Base-by-base conservation (phyloP, 2,329 filamentous ascomycete species). In the Aureobasidium sp. region DNA sequence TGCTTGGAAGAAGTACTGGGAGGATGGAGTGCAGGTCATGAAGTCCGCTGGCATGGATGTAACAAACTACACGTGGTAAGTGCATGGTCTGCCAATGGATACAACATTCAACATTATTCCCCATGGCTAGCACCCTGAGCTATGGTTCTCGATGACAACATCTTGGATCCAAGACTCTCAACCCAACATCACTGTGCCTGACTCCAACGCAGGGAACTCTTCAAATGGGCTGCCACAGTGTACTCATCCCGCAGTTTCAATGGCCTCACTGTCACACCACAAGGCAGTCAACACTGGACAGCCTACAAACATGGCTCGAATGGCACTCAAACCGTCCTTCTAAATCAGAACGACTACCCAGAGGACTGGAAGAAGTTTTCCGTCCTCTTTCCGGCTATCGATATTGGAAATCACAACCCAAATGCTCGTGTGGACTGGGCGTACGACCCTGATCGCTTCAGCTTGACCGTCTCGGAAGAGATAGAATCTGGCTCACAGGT, bases 191-290 rank as follows among this genome's bases (percentile, higher is more conserved):
- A 43, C 37, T 5, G n/a, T 55, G 6, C 51, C 51, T 55, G 19
- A 55, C 27, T 33, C 33, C n/a, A 43, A 31, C 6, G 19, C n/a
- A 81, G 78, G 74, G 69, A 77, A 42, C 55, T 71, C 76, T 79
- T 76, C 63, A 67, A 73, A 42, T 81, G 79, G 77, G 77, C 79
- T n/a, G 74, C 77, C 17, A 79, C 77, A 5, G 76, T 81, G 23
- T 78, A 77, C 65, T 77, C 77, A 4, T 81, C 79, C 4, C 75
- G 79, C 33, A 76, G 77, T 17, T 81, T 82, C 65, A 76, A 77
- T 17, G 80, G 78, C 23, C 66, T 66, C 42, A 67, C 69, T 35
- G 62, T 73, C 13, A 64, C 64, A 5, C 71, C 71, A 6, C 63
- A 68, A 21, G 69, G 69, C 27, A 69, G 67, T 64, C 71, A 71